These are phyloP conservation scores for Boletus vermiculosoides DNA, from an alignment of 768 basidiomycete species.

Conservation along the genomic window DNA sequence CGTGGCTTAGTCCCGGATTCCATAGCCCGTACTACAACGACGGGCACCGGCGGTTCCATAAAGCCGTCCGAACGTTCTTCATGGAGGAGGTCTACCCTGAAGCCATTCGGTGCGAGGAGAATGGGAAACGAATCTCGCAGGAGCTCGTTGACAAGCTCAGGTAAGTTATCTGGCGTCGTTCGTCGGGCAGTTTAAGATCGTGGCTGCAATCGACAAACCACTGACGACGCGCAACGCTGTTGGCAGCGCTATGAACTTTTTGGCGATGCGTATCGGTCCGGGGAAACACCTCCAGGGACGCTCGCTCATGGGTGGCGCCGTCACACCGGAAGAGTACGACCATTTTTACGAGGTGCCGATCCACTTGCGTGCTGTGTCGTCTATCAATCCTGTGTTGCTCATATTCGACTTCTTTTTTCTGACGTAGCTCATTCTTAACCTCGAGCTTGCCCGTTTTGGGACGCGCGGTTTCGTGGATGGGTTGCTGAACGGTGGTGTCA, in stretches of 20 bases:
- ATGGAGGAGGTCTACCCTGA: constrained; percentile 74
- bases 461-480: constrained; percentile 89
- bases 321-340: constrained; percentile 85
- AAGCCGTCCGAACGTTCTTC: constrained; percentile 72
- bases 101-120: constrained; percentile 77
- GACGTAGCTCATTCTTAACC: constrained; percentile 67
- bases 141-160: constrained; percentile 82
- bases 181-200: neutral
- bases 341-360: constrained; percentile 85
- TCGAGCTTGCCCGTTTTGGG: constrained; percentile 80
- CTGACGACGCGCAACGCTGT: neutral
- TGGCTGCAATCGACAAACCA: no score
- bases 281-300: constrained; percentile 87
- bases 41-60: constrained; percentile 72
- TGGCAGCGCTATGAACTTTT: constrained; percentile 58
- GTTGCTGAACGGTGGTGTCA: constrained; percentile 75
- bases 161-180: constrained; percentile 40
- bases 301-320: constrained; percentile 73
- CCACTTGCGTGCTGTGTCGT: neutral
- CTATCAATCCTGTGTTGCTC: neutral
- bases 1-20: constrained; percentile 71
- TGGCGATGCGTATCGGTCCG: constrained; percentile 69
- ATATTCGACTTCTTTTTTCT: neutral
- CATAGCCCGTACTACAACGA: constrained; percentile 77
- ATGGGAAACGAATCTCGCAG: constrained; percentile 82